phyloP scores from a whole-genome alignment of 2,329 filamentous ascomycete genomes.

The Dactylellina drechsleri region DNA sequence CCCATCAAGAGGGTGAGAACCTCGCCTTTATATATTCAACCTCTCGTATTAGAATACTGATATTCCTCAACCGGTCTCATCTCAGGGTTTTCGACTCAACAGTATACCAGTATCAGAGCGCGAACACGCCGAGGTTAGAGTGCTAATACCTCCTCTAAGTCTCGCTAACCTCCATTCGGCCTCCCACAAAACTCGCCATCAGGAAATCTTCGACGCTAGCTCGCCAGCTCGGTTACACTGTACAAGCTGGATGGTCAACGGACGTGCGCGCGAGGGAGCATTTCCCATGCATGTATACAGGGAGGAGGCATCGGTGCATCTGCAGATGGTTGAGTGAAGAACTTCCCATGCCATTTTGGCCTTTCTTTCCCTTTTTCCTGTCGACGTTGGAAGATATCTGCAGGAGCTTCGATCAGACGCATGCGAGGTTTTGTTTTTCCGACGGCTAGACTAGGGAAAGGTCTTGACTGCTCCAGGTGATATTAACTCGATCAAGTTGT shows the following conservation, averaged over 20 bases:
- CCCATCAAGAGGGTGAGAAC: constrained; percentile 19
- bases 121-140: constrained; percentile 38
- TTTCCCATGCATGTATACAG: constrained; percentile 4
- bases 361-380: constrained; percentile 14
- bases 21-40: constrained; percentile 40
- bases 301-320: constrained; percentile 11
- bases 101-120: constrained; percentile 9
- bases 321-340: constrained; percentile 23
- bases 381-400: not conserved
- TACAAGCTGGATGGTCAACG: constrained; percentile 27
- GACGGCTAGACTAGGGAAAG: constrained; percentile 32
- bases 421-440: constrained; percentile 28
- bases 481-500: constrained; percentile 16
- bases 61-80: constrained; percentile 10
- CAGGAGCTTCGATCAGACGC: constrained; percentile 3
- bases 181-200: not conserved
- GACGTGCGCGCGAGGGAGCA: constrained; percentile 19
- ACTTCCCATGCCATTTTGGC: constrained; percentile 52
- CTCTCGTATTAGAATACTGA: not conserved
- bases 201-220: not conserved
- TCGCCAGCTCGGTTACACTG: constrained; percentile 13
- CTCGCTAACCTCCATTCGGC: not conserved
- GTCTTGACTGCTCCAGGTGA: constrained; percentile 2
- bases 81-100: constrained; percentile 31
- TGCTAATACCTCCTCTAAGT: constrained; percentile 23